These are phyloP conservation scores for Alisma plantagoaquatica DNA, from an alignment of 106 monocot species.

Conservation along the genomic window DNA sequence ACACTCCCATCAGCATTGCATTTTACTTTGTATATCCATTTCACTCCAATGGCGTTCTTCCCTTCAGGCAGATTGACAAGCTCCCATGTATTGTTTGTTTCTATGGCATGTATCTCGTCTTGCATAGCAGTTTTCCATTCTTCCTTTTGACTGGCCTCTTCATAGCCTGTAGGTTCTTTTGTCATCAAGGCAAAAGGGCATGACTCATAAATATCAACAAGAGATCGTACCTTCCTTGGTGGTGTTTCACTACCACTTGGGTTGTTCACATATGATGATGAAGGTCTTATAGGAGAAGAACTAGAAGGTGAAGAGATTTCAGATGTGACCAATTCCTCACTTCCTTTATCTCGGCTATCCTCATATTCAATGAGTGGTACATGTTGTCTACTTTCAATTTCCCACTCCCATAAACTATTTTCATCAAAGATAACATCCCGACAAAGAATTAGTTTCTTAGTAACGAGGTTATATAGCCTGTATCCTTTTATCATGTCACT, in stretches of 20 bases:
- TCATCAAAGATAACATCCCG: conserved; percentile 15
- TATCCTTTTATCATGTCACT: neutral
- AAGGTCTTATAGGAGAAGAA: neutral
- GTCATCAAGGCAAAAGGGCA: neutral
- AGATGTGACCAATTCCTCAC: neutral
- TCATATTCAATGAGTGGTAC: neutral
- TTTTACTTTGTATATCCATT: conserved; percentile 9
- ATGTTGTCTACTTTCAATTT: neutral
- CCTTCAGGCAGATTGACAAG: neutral
- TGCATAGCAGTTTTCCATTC: neutral
- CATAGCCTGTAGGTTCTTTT: neutral
- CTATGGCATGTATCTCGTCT: neutral
- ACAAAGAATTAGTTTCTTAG: neutral
- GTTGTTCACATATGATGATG: neutral
- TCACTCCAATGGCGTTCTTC: neutral
- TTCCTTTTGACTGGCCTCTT: neutral
- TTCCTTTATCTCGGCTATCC: too few species aligned
- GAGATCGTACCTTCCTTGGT: neutral
- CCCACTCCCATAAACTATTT: neutral
- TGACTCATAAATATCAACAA: neutral
- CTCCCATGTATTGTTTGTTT: neutral
- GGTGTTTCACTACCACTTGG: neutral
- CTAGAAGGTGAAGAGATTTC: neutral
- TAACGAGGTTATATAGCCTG: neutral
- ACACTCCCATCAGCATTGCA: neutral